Evolutionary conservation across 768 basidiomycete genomes (phyloP), one percentile per base, ranked within the genome.

Genomic region (Cystobasidium ongulense): DNA sequence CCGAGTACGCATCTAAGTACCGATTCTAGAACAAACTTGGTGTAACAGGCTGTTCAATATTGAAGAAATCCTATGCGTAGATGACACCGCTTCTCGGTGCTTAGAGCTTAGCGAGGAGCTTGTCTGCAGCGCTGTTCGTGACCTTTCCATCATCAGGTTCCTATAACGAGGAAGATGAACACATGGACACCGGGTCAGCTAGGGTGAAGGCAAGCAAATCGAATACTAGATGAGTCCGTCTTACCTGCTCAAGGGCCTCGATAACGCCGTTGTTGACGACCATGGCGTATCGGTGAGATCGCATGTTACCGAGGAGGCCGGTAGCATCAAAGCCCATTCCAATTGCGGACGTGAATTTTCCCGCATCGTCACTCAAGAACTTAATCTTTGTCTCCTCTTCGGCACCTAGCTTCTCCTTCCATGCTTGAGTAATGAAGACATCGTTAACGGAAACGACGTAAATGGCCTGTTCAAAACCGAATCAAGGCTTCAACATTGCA

Each of bases 361-460:
- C 68, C 5, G 27, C 7, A 43, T 71, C 68, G 43, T 71, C 68
- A 7, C 53, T 53, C 18, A 71, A 17, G 53, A 71, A 71, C 46
- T 59, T 46, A 38, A 71, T 43, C 29, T 71, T 71, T 2, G 50
- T 5, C 31, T 61, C 29, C 17, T 59, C 54, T 3, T 15, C 54
- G 17, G 27, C 53, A 25, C 54, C 54, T 8, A 71, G 54, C 53
- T 71, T 71, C 68, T 71, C 68, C 31, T 59, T 59, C 68, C 68
- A 71, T 7, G 68, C 68, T 59, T 36, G 31, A 23, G 43, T 71
- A 5, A 25, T 52, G 41, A 57, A 67, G 5, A 23, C 25, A 52
- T 71, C 68, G 36, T 71, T 71, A n/a, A 71, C 68, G 2, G 68
- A n/a, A 4, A 71, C 68, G 68, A 71, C 68, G 27, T 71, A 71